Evolutionary conservation across 495 filamentous ascomycete species (phyloP).

Genomic region (Trichoderma reesei): DNA sequence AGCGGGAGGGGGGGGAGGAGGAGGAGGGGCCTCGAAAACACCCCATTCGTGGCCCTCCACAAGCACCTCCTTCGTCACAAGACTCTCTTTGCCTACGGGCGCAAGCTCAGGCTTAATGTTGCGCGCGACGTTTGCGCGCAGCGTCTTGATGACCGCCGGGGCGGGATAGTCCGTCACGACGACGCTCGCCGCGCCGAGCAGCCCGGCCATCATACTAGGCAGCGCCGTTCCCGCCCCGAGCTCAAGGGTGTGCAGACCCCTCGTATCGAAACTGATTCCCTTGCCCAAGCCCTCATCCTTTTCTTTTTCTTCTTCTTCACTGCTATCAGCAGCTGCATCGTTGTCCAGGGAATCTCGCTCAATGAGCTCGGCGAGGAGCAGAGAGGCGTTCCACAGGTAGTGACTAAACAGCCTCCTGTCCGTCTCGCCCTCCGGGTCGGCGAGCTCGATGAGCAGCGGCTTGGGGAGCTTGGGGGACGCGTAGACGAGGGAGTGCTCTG

Average conservation of each 20-base stretch:
- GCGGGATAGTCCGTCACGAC: conserved; percentile 72
- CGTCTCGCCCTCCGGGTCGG: conserved; percentile 46
- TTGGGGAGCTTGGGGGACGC: conserved; percentile 43
- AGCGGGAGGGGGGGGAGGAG: not conserved
- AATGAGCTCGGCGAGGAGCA: conserved; percentile 62
- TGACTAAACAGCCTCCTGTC: conserved; percentile 65
- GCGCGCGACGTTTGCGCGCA: conserved; percentile 49
- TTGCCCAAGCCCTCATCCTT: not conserved
- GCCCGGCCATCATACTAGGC: conserved; percentile 54
- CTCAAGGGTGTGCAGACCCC: conserved; percentile 35
- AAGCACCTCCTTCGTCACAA: conserved; percentile 17
- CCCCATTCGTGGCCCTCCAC: conserved; percentile 73
- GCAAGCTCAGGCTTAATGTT: conserved; percentile 16
- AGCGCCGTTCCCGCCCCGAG: conserved; percentile 63
- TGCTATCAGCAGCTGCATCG: not conserved
- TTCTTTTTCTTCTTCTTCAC: conserved; percentile 1
- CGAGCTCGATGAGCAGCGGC: conserved; percentile 37
- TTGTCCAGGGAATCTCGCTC: conserved; percentile 35
- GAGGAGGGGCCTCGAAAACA: conserved; percentile 31
- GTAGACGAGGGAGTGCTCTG: conserved; percentile 57
- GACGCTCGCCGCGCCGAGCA: conserved; percentile 55
- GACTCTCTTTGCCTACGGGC: conserved; percentile 15
- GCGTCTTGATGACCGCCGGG: conserved; percentile 47
- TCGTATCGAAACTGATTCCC: conserved; percentile 23
- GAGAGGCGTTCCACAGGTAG: conserved; percentile 76